phyloP scores from a whole-genome alignment of 371 early-diverging fungal species.

The Syncephalastrum monosporum region DNA sequence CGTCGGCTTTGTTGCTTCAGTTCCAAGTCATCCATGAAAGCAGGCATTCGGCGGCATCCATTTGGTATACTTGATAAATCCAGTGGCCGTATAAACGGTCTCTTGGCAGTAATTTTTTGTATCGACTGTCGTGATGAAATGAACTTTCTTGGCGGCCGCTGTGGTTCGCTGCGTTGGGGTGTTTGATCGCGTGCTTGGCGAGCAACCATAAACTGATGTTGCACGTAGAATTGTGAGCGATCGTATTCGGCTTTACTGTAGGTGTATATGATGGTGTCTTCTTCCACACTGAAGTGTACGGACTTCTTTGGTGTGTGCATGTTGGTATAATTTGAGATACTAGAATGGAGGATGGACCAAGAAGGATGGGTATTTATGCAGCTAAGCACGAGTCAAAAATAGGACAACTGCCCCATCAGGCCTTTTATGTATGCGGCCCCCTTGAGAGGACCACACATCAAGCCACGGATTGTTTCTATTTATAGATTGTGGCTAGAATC shows the following conservation, averaged over 20 bases:
- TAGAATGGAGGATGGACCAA: too few species aligned
- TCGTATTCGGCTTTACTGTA: constrained; percentile 11
- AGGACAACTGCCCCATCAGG: too few species aligned
- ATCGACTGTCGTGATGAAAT: neutral
- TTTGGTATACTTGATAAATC: constrained; percentile 5
- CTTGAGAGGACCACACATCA: too few species aligned
- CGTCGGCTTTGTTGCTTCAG: neutral
- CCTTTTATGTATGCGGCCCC: too few species aligned
- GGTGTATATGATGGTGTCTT: constrained; percentile 5
- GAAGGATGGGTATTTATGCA: too few species aligned
- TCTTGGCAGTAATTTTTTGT: neutral
- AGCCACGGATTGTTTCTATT: too few species aligned
- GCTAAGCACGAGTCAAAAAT: too few species aligned
- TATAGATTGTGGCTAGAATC: too few species aligned
- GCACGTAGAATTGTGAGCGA: neutral
- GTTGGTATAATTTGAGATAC: too few species aligned
- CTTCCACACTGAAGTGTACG: constrained; percentile 8
- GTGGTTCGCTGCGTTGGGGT: neutral
- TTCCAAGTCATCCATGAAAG: neutral
- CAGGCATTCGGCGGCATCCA: neutral
- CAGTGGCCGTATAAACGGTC: constrained; percentile 3
- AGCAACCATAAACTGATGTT: too few species aligned
- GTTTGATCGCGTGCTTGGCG: neutral
- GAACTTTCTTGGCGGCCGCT: neutral
- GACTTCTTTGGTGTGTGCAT: constrained; percentile 1